Evolutionary conservation across 2,329 filamentous ascomycete species (phyloP).

Genomic region (Trematosphaeria pertusa): DNA sequence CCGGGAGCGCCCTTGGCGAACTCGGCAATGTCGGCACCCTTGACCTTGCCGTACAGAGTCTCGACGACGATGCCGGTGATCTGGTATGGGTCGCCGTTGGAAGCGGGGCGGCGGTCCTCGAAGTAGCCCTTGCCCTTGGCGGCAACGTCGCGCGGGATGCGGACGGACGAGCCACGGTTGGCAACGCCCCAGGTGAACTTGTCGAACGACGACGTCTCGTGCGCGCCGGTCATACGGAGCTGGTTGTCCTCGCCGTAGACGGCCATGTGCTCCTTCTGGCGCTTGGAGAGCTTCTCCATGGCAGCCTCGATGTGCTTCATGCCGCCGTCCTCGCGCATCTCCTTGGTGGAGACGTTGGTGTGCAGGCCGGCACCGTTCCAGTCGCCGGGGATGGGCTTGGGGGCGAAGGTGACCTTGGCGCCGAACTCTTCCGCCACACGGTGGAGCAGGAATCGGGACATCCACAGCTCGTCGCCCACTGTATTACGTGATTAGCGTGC

Average conservation of each 20-base stretch:
- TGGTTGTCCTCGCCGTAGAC: constrained; percentile 98
- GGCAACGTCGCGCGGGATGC: constrained; percentile 85
- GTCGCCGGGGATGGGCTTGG: constrained; percentile 93
- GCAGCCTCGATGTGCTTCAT: constrained; percentile 91
- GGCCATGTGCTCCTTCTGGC: constrained; percentile 70
- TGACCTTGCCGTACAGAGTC: constrained; percentile 63
- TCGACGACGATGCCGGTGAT: constrained; percentile 82
- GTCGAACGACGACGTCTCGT: constrained; percentile 95
- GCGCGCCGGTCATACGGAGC: constrained; percentile 86
- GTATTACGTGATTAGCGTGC: constrained; percentile 29
- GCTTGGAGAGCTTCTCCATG: constrained; percentile 63
- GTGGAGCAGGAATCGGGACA: constrained; percentile 86
- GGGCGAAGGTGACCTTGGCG: constrained; percentile 91
- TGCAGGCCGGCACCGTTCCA: constrained; percentile 98
- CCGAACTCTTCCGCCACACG: constrained; percentile 96
- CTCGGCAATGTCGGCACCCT: constrained; percentile 55
- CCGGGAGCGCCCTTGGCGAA: constrained; percentile 41
- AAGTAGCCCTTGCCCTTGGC: constrained; percentile 95
- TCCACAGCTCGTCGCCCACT: constrained; percentile 97
- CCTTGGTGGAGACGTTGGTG: constrained; percentile 89
- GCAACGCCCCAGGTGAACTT: constrained; percentile 93
- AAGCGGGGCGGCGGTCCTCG: constrained; percentile 72
- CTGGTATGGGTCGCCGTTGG: constrained; percentile 87
- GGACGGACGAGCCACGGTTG: constrained; percentile 93
- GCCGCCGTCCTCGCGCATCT: constrained; percentile 88